Evolutionary conservation across 495 filamentous ascomycete species (phyloP).

Genomic region (Penicillium goetzii): DNA sequence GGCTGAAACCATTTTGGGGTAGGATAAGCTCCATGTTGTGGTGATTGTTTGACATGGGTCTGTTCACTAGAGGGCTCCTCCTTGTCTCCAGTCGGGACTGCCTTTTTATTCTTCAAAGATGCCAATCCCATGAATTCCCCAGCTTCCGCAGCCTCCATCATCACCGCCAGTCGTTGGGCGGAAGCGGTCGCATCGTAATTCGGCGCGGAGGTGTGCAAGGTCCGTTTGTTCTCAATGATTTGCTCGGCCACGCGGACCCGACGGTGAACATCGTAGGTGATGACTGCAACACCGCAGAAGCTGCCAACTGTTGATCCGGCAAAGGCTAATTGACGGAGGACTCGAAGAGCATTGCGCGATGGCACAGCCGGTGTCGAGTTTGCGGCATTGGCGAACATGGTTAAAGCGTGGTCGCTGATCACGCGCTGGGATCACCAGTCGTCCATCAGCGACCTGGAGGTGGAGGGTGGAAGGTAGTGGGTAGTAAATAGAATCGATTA

Average conservation of each 20-base stretch:
- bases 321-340: constrained; percentile 48
- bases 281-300: constrained; percentile 45
- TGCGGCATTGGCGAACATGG: constrained; percentile 42
- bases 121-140: constrained; percentile 46
- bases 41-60: not conserved
- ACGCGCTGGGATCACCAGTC: constrained; percentile 30
- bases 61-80: not conserved
- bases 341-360: constrained; percentile 51
- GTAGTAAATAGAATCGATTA: not conserved
- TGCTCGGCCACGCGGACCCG: constrained; percentile 46
- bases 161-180: constrained; percentile 41
- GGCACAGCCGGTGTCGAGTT: constrained; percentile 41
- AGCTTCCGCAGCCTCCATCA: constrained; percentile 50
- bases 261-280: constrained; percentile 50
- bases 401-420: constrained; percentile 34
- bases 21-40: not conserved
- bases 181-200: constrained; percentile 51
- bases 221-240: constrained; percentile 50
- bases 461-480: not conserved
- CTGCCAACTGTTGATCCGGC: constrained; percentile 47
- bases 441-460: constrained; percentile 24
- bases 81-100: not conserved
- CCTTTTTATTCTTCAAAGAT: constrained; percentile 38
- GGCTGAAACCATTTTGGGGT: not conserved
- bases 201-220: constrained; percentile 47